A percentile compares a stretch with the other conserved stretches of the same genome.
phyloP scores from a whole-genome alignment of 805 yeast species.

The Wickerhamia fluorescens region DNA sequence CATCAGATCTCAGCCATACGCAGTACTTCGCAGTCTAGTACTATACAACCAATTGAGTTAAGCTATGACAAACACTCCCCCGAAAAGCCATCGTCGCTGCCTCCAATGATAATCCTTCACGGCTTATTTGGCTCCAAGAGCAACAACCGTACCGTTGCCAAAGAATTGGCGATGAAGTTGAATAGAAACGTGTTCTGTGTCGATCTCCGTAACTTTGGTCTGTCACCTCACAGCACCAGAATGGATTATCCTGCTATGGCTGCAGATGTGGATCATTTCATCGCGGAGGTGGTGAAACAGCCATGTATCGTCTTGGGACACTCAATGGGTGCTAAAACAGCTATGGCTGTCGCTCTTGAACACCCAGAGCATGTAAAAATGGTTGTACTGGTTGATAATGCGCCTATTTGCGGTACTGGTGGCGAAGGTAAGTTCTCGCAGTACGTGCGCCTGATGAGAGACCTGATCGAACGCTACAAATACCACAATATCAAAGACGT shows the following conservation, averaged over 20 bases:
- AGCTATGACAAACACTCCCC: constrained; percentile 43
- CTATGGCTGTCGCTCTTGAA: constrained; percentile 76
- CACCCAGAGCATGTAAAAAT: constrained; percentile 54
- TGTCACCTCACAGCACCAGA: constrained; percentile 67
- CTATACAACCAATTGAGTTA: constrained; percentile 53
- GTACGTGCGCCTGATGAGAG: constrained; percentile 58
- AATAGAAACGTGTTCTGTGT: constrained; percentile 57
- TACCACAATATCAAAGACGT: constrained; percentile 58
- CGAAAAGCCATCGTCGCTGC: constrained; percentile 13
- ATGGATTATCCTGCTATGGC: constrained; percentile 80
- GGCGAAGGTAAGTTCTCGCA: constrained; percentile 56
- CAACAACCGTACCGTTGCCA: constrained; percentile 80
- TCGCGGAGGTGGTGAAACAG: constrained; percentile 35
- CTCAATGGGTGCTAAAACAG: constrained; percentile 92
- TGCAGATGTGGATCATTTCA: constrained; percentile 75
- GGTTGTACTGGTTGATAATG: constrained; percentile 79
- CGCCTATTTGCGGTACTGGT: constrained; percentile 62
- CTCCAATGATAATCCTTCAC: constrained; percentile 73
- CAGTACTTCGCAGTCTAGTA: too few species aligned
- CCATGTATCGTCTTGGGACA: constrained; percentile 69
- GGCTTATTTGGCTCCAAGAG: constrained; percentile 82
- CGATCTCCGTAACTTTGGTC: constrained; percentile 88
- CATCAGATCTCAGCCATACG: too few species aligned
- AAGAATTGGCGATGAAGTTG: constrained; percentile 40
- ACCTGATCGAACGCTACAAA: constrained; percentile 43